Percentiles rank a stretch among this genome's conserved stretches.
phyloP scores from a whole-genome alignment of 257 asterid genomes.

The Rauvolfia tetraphylla region DNA sequence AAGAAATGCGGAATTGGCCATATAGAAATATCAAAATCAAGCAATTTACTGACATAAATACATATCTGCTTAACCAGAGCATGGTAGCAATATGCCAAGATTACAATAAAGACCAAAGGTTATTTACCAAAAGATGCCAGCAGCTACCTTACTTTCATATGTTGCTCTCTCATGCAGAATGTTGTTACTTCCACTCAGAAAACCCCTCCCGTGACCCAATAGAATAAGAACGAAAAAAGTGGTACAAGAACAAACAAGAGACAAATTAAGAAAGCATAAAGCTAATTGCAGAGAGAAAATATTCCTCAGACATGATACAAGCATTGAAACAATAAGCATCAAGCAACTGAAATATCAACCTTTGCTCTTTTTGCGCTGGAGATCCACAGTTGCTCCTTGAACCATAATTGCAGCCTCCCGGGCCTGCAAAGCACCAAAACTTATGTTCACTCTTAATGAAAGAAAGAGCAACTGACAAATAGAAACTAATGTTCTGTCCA shows the following conservation, averaged over 20 bases:
- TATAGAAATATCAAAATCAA: neutral
- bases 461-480: neutral
- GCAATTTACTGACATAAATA: neutral
- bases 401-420: constrained; percentile 84
- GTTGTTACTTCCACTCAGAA: neutral
- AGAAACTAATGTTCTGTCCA: neutral
- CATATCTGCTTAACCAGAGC: neutral
- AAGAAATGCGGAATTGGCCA: neutral
- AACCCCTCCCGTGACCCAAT: neutral
- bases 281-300: neutral
- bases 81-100: neutral
- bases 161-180: neutral
- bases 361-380: constrained; percentile 92
- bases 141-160: neutral
- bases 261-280: neutral
- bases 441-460: neutral
- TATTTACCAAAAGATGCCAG: neutral
- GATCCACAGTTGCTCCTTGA: constrained; percentile 92
- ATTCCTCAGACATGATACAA: neutral
- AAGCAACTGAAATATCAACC: constrained; percentile 35
- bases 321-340: neutral
- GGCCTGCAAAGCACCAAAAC: constrained; percentile 40
- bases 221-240: neutral
- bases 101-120: neutral
- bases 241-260: neutral